phyloP scores from a whole-genome alignment of 2,329 filamentous ascomycete genomes.

The Sporothrix pseudoabietina region DNA sequence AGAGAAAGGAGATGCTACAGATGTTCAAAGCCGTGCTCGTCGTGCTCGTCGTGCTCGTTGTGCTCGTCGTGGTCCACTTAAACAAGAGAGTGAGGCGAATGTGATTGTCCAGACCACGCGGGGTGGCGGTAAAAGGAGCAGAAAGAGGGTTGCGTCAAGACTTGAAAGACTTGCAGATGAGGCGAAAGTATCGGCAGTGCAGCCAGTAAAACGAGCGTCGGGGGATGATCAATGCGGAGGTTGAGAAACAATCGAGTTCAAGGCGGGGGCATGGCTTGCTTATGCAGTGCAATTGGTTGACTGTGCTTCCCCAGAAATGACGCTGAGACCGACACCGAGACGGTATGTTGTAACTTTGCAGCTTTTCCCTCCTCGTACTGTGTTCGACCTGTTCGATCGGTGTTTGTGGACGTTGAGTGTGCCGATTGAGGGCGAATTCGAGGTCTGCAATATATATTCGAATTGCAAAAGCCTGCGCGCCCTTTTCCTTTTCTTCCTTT shows the following conservation, averaged over 20 bases:
- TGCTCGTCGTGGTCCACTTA: neutral
- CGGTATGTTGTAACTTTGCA: neutral
- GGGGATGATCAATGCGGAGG: constrained; percentile 5
- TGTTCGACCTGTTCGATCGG: neutral
- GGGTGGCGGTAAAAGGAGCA: neutral
- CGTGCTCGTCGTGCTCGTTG: too few species aligned
- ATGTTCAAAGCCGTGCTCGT: neutral
- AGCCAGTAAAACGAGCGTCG: constrained; percentile 26
- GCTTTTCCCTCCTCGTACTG: neutral
- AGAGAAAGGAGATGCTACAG: neutral
- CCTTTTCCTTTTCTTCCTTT: neutral
- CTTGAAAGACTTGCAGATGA: neutral
- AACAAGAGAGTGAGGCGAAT: neutral
- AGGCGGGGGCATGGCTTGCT: neutral
- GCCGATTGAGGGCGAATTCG: neutral
- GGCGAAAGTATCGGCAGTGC: neutral
- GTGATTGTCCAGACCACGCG: neutral
- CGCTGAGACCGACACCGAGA: neutral
- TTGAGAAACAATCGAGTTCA: neutral
- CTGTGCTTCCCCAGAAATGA: neutral
- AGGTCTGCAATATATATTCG: neutral
- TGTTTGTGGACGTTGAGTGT: neutral
- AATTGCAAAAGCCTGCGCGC: neutral
- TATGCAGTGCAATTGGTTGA: neutral
- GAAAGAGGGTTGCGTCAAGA: neutral